Evolutionary conservation across 208 protist species (phyloP), one percentile per base, ranked within the genome.

Genomic region (Balamuthia mandrillaris): DNA sequence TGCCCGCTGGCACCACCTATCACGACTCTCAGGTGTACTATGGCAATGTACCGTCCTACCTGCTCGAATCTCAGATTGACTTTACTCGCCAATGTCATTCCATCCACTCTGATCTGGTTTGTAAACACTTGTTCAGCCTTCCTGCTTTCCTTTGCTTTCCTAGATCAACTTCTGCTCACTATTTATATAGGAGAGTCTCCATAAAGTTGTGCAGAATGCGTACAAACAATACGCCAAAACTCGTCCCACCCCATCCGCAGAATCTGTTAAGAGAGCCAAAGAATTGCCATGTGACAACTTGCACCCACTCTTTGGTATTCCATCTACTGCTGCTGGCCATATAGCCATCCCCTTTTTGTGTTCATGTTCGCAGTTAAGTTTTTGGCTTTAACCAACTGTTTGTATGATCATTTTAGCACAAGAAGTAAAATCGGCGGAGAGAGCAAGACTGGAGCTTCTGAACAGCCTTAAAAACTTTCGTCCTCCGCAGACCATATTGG

Each of bases 191-290:
- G 37, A 58, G 54, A 51, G 42, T 18, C 14, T 66, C 29, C 27
- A 82, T 24, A 75, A 75, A 33, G 66, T 86, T 16, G 37, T 31
- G 29, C 27, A 42, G 6, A 86, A 83, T 37, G 61, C 70, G 5
- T 75, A 86, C 66, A 83, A 75, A 33, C 66, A 70, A 39, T 83
- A 86, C 21, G 45, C 79, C 44, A 35, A 41, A 6, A 86, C 61
- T 7, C 31, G 70, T 12, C 18, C 81, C 16, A 29, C 27, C 12
- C 61, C 66, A 16, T 75, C 61, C 27, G 33, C 81, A 1, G 61
- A 86, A 44, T 84, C 77, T 14, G 77, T 84, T 37, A 63, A 70
- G 39, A 47, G 77, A 4, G 77, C 77, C 51, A 84, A 84, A 37
- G 16, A 84, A 29, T 44, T 84, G 58, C 77, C 77, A 4, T 42